Evolutionary conservation across 1,284 basidiomycete genomes (phyloP), one percentile per base, ranked within the genome.

Genomic region (Lignosus rhinocerotis): DNA sequence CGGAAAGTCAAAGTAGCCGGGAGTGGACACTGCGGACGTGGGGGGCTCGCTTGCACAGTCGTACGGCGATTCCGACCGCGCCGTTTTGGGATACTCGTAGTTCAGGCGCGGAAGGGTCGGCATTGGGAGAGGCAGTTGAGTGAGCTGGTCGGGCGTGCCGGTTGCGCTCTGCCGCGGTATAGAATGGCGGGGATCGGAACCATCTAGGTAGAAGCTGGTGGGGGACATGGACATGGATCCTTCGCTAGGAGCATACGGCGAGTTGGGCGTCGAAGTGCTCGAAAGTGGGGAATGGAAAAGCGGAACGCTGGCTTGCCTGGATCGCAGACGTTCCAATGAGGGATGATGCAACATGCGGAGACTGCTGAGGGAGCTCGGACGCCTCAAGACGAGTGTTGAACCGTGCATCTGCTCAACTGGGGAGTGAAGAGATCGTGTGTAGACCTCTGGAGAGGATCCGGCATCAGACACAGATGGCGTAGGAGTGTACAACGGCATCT

Each of bases 401-500:
- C 39, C 49, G n/a, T 54, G 50, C 45, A 56, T 41, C 30, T 56
- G 51, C 10, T 64, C 62, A 14, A 53, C 48, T 0, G 57, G 57
- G 2, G 62, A 64, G 38, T 64, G 57, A 31, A 52, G 48, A 8
- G 57, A 56, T 8, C 59, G 57, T 6, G 63, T 47, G 54, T 62
- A 61, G 1, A 58, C 59, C 45, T 63, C 61, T 12, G 61, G 61
- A 0, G 64, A 63, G 6, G 61, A 65, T 0, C 61, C 56, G 38
- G 63, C 48, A 61, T 67, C 55, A 43, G 62, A 60, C 53, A 61
- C 33, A 38, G 61, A 50, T 56, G 62, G 46, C 1, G 75, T 30
- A 69, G 59, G 66, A 2, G 65, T 64, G 59, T 67, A 66, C n/a
- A 78, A 69, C 31, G 66, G 70, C 43, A 80, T 69, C 51, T 78